Evolutionary conservation across 2,329 filamentous ascomycete genomes (phyloP), one percentile per base, ranked within the genome.

Genomic region (Aspergillus terreus): DNA sequence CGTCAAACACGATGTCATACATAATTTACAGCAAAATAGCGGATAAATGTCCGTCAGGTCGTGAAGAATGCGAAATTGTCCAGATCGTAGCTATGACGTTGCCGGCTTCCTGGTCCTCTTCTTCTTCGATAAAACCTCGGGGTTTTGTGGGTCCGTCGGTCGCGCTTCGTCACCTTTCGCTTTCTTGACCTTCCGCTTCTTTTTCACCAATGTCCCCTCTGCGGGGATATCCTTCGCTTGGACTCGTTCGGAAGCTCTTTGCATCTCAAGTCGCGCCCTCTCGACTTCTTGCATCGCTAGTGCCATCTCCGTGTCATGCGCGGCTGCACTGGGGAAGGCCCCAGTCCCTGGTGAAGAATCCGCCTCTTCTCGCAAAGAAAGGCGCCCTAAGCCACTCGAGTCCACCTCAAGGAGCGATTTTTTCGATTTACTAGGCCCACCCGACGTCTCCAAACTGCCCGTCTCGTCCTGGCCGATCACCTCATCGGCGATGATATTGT

Each of bases 221-320:
- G 68, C 62, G 19, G 75, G 71, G 17, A 73, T 71, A 4, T 72
- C 74, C 36, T 73, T 82, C 19, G 85, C 69, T 23, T 72, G 62
- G 19, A 77, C 72, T n/a, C 74, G 69, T 54, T 79, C 76, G 9
- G 73, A 72, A 32, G 69, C 72, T 51, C 76, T 66, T 57, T 78
- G 76, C 91, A 97, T 96, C 72, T 96, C 90, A 51, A 96, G 76
- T 47, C 94, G 80, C 53, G 95, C 75, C 47, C 85, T 80, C 74
- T 97, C 92, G 3, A 99, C 88, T 69, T 96, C 89, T 68, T 86
- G 86, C 78, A 96, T 84, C 7, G 92, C 94, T 63, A 84, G 84
- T 42, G 83, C 84, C 90, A 96, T 95, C 71, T 96, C 92, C 1
- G 83, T 84, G 54, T 96, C 91, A 64, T 95, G 90, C 14, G 82